Evolutionary conservation across 305 asterid species (phyloP), one percentile per base, ranked within the genome.

Genomic region (Andrographis paniculata): DNA sequence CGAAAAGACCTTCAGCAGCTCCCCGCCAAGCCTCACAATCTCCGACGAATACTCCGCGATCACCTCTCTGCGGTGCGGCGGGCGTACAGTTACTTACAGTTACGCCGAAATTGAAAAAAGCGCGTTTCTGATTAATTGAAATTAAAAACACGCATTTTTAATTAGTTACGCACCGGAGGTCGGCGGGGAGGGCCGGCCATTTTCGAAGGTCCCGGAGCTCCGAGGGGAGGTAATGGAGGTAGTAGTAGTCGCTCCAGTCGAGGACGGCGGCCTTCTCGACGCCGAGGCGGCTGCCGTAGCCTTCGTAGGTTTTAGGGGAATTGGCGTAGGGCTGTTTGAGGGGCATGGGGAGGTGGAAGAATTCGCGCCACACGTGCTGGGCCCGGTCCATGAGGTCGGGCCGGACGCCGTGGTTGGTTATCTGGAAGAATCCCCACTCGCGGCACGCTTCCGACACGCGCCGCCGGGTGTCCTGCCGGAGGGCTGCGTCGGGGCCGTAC

Each of bases 241-340:
- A 87, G 41, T 80, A 87, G 35, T 87, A 87, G 40, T 87, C 97
- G 18, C 97, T 79, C 97, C 97, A 87, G 52, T 87, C 97, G 45
- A 87, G 95, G 42, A 64, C 24, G 47, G 87, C 95, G n/a, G 82
- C 97, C 36, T 84, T 84, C 59, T 79, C 77, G 7, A 79, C 61
- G 0, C 95, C 97, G 0, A 87, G 65, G 0, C 97, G 64, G 60
- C 95, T 87, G 0, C 97, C 97, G 30, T 87, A 87, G 5, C 97
- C 97, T 51, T 84, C 97, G 20, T 87, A 87, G 15, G 97, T 87
- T 41, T 30, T 58, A 0, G 97, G 97, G 0, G 84, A 70, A 48
- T 84, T 87, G 1, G 94, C 94, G 14, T 84, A 80, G 16, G 12
- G 52, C 18, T 75, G 85, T 53, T 87, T 87, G 0, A 73, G 63